A percentile compares a stretch with the other conserved stretches of the same genome.
Conservation (phyloP, 2,329 filamentous ascomycete species). For the Aspergillus thermomutatus region DNA sequence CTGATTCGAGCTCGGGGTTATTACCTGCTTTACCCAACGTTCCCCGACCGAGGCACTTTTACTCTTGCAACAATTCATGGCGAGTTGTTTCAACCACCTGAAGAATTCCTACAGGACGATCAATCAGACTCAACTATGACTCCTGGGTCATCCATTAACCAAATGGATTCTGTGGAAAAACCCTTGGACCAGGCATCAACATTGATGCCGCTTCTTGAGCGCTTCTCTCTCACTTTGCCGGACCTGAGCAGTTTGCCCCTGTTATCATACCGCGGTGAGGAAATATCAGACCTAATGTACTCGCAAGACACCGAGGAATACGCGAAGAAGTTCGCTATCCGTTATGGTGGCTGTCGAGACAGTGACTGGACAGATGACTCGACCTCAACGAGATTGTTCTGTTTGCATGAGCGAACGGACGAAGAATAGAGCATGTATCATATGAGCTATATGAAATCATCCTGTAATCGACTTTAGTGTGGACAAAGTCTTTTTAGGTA, state of each 20-base stretch:
- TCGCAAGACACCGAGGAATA: conserved; percentile 51
- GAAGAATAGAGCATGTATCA: neutral
- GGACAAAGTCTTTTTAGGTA: neutral
- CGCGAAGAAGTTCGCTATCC: conserved; percentile 55
- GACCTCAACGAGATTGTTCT: conserved; percentile 63
- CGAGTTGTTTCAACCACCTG: conserved; percentile 69
- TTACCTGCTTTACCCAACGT: conserved; percentile 72
- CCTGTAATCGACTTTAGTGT: neutral
- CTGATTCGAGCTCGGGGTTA: conserved; percentile 75
- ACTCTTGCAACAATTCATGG: conserved; percentile 71
- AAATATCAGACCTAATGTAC: conserved; percentile 31
- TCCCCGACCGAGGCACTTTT: conserved; percentile 43
- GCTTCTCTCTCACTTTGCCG: conserved; percentile 49
- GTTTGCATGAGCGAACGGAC: conserved; percentile 41
- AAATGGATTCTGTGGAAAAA: conserved; percentile 19
- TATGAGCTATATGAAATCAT: neutral
- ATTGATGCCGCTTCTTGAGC: conserved; percentile 46
- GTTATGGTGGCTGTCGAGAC: conserved; percentile 64
- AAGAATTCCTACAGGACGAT: conserved; percentile 51
- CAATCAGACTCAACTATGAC: conserved; percentile 2
- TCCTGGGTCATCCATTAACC: neutral
- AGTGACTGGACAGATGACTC: conserved; percentile 32
- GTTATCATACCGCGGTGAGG: conserved; percentile 62
- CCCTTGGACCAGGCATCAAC: conserved; percentile 36
- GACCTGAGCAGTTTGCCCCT: conserved; percentile 53